These are phyloP conservation scores for Backusella mclennaniae DNA, from an alignment of 192 early-diverging fungal species.

Conservation along the genomic window DNA sequence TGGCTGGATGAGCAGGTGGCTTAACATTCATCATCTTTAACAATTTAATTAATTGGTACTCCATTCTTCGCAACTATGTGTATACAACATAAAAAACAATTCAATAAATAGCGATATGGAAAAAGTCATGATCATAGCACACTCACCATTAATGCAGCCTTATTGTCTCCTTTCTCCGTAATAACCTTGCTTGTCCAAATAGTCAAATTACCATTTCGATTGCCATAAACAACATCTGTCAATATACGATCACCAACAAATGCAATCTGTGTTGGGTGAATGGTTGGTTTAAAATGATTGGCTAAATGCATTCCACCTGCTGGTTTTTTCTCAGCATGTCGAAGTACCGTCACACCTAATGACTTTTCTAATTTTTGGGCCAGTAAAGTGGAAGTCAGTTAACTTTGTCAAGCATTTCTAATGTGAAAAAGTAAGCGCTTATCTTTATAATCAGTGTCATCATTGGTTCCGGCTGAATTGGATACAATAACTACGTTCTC, in stretches of 20 bases:
- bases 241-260: constrained; percentile 87
- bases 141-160: constrained; percentile 55
- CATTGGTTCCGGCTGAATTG: constrained; percentile 86
- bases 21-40: constrained; percentile 15
- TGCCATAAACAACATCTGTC: constrained; percentile 87
- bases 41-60: constrained; percentile 17
- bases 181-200: constrained; percentile 71
- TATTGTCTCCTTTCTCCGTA: constrained; percentile 76
- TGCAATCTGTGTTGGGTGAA: constrained; percentile 35
- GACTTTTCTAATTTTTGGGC: constrained; percentile 44
- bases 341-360: constrained; percentile 59
- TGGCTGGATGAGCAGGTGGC: constrained; percentile 14
- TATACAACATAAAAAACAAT: not conserved
- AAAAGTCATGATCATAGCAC: not conserved
- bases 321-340: constrained; percentile 71
- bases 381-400: constrained; percentile 17
- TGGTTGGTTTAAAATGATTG: constrained; percentile 35
- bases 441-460: constrained; percentile 62
- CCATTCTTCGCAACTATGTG: constrained; percentile 16
- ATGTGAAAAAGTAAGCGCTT: not conserved
- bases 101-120: not conserved
- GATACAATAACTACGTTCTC: constrained; percentile 79
- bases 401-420: no score
- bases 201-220: constrained; percentile 67
- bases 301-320: constrained; percentile 63